Percentiles rank a stretch among this genome's conserved stretches.
Conservation (phyloP, 2,329 filamentous ascomycete genomes). For the Orbilia brochopaga region DNA sequence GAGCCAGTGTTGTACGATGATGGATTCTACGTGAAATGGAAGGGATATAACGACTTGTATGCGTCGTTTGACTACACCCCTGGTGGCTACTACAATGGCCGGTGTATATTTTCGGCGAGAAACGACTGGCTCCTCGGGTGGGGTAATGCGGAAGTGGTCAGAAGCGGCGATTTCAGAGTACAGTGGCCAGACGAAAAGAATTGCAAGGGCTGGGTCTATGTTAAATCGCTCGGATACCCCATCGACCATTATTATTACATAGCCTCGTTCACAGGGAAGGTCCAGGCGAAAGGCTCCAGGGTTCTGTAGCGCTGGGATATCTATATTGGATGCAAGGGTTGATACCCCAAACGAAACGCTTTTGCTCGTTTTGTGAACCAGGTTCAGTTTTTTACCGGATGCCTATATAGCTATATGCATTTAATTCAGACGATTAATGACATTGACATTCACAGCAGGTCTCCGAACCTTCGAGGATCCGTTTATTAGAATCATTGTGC, state of each 20-base stretch:
- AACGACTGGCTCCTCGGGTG: conserved; percentile 7
- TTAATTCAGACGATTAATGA: too few relatives aligned
- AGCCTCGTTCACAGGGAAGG: conserved; percentile 2
- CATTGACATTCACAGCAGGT: too few relatives aligned
- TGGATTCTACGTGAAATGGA: background rate
- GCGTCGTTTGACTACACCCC: conserved; percentile 1
- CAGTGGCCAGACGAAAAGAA: background rate
- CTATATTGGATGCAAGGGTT: background rate
- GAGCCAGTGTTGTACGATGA: conserved; percentile 18
- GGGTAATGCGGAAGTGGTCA: conserved; percentile 1
- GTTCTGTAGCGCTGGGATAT: conserved; percentile 4
- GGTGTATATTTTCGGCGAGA: conserved; percentile 1
- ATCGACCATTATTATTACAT: conserved; percentile 7
- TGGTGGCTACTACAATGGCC: conserved; percentile 7
- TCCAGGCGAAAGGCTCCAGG: conserved; percentile 11
- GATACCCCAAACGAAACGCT: too few relatives aligned
- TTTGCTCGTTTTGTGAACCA: too few relatives aligned
- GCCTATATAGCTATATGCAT: too few relatives aligned
- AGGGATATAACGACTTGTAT: conserved; percentile 8
- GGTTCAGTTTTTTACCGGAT: too few relatives aligned
- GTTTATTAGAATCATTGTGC: too few relatives aligned
- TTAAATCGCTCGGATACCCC: conserved; percentile 22
- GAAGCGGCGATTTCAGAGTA: conserved; percentile 12
- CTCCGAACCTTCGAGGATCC: too few relatives aligned
- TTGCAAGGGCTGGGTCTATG: conserved; percentile 4